Evolutionary conservation across 352 stramenopile species (phyloP), one percentile per base, ranked within the genome.

Genomic region (Pythium myriotylum): DNA sequence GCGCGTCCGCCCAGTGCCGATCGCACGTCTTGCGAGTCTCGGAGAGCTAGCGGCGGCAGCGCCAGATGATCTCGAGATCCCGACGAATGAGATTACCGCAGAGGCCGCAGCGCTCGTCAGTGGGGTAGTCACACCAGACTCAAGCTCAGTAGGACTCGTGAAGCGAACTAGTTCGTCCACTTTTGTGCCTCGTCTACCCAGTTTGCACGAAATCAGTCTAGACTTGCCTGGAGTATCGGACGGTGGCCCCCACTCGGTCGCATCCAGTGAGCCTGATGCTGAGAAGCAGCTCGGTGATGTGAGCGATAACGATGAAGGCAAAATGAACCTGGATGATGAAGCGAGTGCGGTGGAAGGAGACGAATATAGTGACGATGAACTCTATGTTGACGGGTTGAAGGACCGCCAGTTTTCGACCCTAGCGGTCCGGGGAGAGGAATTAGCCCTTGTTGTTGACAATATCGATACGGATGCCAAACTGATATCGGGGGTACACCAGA

Each of bases 11-110:
- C 39, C 41, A 20, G 17, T 49, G 14, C 46, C 42, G 0, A 60
- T 66, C 12, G 22, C 22, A 3, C 63, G 68, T 0, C 41, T 87
- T 6, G 64, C 73, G 17, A 77, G 71, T 41, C 65, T 84, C 19
- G 57, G 67, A 6, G 75, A 84, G 39, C 17, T 74, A 9, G 40
- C 10, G 0, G 41, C 46, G 20, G 59, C 59, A 3, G 42, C 42
- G 9, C 17, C 37, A 2, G 43, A 37, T 14, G 42, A 50, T 20
- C n/a, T 54, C 19, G 16, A 32, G 8, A 33, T 62, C 0, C 42
- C 54, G 17, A 54, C 54, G 13, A 62, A 62, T 33, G 54, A 47
- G 17, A n/a, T 62, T 7, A 62, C 54, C 42, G 40, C 59, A 27
- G 41, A 50, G 35, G 45, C 55, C 12, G 45, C 42, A 16, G 40